phyloP scores from a whole-genome alignment of 345 rosid genomes.

The Euclidium syriacum region DNA sequence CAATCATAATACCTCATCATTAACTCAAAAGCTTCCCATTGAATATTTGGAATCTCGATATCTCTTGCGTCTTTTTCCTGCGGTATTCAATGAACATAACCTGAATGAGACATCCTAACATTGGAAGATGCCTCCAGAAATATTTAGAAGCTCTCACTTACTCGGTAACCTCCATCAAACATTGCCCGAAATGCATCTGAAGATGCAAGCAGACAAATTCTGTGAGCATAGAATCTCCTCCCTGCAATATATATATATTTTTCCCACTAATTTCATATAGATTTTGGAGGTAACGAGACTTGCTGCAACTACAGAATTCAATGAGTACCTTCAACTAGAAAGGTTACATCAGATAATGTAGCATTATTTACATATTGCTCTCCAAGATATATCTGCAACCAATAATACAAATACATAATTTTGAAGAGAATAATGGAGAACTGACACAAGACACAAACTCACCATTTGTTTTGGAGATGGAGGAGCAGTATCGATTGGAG shows the following conservation, averaged over 20 bases:
- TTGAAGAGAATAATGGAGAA: conserved; percentile 1
- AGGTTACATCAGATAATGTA: conserved; percentile 89
- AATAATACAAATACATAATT: too few relatives aligned
- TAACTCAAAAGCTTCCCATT: conserved; percentile 99
- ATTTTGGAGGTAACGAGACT: conserved; percentile 15
- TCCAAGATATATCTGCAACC: conserved; percentile 83
- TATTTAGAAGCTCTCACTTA: conserved; percentile 39
- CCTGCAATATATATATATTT: conserved; percentile 55
- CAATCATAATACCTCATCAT: conserved; percentile 88
- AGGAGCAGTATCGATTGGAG: conserved; percentile 93
- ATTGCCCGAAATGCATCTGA: conserved; percentile 99
- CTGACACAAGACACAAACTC: conserved; percentile 21
- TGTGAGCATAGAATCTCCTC: conserved; percentile 87
- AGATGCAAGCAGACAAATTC: conserved; percentile 97
- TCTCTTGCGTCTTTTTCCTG: conserved; percentile 99
- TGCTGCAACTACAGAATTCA: conserved; percentile 2
- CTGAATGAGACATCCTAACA: neutral
- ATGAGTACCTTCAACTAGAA: conserved; percentile 88
- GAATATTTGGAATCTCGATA: conserved; percentile 95
- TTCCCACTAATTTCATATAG: conserved; percentile 12
- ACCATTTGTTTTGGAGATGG: conserved; percentile 97
- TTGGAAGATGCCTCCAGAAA: neutral
- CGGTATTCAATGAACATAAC: conserved; percentile 4
- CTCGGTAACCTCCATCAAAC: conserved; percentile 99
- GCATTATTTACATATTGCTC: conserved; percentile 89